Conservation (phyloP, 345 rosid species). For the Hibiscus mutabilis region DNA sequence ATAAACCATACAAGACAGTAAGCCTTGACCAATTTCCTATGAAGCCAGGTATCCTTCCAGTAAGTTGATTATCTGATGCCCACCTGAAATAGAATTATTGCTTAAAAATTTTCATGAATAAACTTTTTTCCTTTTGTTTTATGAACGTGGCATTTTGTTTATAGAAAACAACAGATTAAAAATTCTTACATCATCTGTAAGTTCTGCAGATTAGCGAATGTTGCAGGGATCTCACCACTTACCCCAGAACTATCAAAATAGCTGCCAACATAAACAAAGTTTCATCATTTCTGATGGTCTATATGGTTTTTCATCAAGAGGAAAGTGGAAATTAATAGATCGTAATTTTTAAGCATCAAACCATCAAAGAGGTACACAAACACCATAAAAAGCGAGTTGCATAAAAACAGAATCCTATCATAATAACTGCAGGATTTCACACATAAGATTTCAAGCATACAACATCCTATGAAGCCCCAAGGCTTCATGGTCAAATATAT, state of each 20-base stretch:
- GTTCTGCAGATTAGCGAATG: conserved; percentile 35
- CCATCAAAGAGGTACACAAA: neutral
- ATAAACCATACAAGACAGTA: conserved; percentile 28
- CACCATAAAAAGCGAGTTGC: neutral
- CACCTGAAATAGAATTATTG: conserved; percentile 31
- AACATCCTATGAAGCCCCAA: no score
- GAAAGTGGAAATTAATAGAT: neutral
- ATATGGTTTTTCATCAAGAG: neutral
- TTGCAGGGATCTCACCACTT: conserved; percentile 45
- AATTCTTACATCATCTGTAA: conserved; percentile 34
- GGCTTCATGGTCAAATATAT: neutral
- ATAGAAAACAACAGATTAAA: neutral
- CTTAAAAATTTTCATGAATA: neutral
- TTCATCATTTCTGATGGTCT: neutral
- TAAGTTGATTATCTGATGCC: conserved; percentile 51
- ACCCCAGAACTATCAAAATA: conserved; percentile 50
- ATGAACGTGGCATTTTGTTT: neutral
- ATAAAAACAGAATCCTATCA: neutral
- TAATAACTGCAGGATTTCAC: no score
- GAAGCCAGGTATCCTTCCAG: conserved; percentile 63
- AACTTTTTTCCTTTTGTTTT: neutral
- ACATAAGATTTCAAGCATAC: no score
- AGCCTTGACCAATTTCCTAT: conserved; percentile 62
- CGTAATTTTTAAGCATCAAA: neutral
- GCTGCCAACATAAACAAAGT: conserved; percentile 23